phyloP scores from a whole-genome alignment of 441 rosid genomes.

The Croton laevigatus region DNA sequence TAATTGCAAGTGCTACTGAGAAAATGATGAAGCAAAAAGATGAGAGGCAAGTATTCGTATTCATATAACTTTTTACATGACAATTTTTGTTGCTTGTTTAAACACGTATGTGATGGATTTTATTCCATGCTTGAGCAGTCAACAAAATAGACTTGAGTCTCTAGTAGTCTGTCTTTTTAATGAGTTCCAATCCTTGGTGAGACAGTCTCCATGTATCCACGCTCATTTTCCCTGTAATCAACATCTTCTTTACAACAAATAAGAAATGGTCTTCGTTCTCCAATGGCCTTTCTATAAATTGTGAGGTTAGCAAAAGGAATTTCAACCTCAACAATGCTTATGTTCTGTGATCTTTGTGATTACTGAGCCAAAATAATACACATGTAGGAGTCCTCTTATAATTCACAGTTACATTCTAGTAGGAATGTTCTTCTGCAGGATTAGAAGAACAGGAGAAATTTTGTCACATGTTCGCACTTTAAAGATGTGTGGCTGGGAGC shows the following conservation, averaged over 20 bases:
- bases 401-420: slow-evolving; percentile 17
- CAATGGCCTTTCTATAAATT: not conserved
- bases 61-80: not conserved
- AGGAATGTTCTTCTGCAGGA: slow-evolving; percentile 46
- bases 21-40: slow-evolving; percentile 98
- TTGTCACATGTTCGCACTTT: slow-evolving; percentile 76
- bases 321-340: not conserved
- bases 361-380: not conserved
- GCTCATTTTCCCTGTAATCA: not conserved
- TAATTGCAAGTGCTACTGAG: slow-evolving; percentile 89
- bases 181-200: not conserved
- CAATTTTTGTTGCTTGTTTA: slow-evolving; percentile 2
- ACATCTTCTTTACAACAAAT: not conserved
- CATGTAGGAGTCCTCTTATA: not conserved
- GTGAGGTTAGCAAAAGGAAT: not conserved
- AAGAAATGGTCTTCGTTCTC: not conserved
- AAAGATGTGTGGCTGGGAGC: slow-evolving; percentile 94
- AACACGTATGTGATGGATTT: not conserved
- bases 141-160: not conserved
- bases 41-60: slow-evolving; percentile 58
- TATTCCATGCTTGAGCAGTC: not conserved
- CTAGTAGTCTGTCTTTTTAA: not conserved
- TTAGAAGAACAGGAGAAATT: slow-evolving; percentile 90
- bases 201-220: not conserved
- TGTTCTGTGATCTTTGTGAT: not conserved